Evolutionary conservation across 371 early-diverging fungal genomes (phyloP), one percentile per base, ranked within the genome.

Genomic region (Smittium mucronatum): DNA sequence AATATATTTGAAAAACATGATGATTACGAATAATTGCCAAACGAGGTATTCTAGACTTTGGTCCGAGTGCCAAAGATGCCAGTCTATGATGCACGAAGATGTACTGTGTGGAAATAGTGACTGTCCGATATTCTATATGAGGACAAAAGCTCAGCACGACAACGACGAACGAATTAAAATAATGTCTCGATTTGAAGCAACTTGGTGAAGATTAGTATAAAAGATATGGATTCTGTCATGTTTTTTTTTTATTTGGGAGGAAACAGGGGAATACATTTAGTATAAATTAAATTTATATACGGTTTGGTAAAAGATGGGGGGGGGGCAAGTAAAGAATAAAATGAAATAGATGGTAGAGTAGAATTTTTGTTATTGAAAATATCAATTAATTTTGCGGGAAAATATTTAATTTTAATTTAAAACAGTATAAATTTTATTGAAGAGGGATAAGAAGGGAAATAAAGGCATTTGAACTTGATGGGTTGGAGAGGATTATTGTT

Each of bases 21-120:
- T 71, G 36, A 69, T 69, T 0, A 82, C 92, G 36, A 91, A 88
- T 60, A 85, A 87, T 57, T 82, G 89, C 1, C 93, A 96, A 76
- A 81, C 84, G 8, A 84, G 86, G 47, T 98, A 86, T 77, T 84
- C 95, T 30, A 81, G 95, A 25, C 85, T 99, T 58, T 98, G 99
- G 99, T 93, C 97, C 25, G 98, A 99, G 78, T 99, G 99, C 75
- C 99, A 99, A 78, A 86, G 98, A 47, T 99, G 99, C 78, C 98
- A 98, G 80, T 97, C 98, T 34, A 90, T 92, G 70, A 75, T 98
- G 66, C 93, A 95, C 78, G 94, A 93, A 74, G 98, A 98, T 69
- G 97, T 99, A 5, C 82, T 99, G 68, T 99, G 99, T 83, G 90
- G 93, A 2, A 94, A 93, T 75, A 91, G 90, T 79, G 99, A 99